These are phyloP conservation scores for Leishmania martiniquensis DNA, from an alignment of 208 protist genomes.

Conservation along the genomic window DNA sequence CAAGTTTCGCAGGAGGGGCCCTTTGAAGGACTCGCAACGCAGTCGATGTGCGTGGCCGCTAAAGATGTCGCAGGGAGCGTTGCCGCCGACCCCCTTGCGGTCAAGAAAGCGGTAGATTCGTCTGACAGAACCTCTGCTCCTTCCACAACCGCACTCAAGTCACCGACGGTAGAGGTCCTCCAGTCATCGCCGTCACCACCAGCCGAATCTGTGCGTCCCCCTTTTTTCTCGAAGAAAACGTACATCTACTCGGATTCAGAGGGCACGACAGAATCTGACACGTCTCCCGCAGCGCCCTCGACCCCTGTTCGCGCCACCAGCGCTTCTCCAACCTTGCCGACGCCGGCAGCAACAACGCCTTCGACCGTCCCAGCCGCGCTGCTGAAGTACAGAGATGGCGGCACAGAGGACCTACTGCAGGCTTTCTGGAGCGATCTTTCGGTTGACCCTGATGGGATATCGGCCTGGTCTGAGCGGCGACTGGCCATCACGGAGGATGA, in stretches of 20 bases:
- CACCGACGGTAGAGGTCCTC: no score
- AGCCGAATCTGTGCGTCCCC: not conserved
- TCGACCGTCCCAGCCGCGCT: not conserved
- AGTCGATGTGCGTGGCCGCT: no score
- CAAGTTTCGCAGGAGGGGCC: no score
- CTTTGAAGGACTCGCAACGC: no score
- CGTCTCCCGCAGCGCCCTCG: constrained; percentile 2
- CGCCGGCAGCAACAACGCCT: no score
- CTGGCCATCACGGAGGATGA: constrained; percentile 15
- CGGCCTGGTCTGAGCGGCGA: constrained; percentile 14
- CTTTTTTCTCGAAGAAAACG: not conserved
- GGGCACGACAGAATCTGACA: not conserved
- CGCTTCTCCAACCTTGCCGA: not conserved
- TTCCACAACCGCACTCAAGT: no score
- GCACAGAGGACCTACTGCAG: constrained; percentile 12
- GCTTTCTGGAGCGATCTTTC: constrained; percentile 13
- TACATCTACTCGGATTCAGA: constrained; percentile 15
- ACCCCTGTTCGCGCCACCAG: no score
- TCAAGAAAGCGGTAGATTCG: no score
- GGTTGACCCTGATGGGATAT: constrained; percentile 14
- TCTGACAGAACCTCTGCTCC: no score
- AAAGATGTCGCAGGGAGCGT: no score
- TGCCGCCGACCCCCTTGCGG: no score
- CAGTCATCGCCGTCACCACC: not conserved
- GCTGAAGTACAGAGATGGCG: constrained; percentile 10